Evolutionary conservation across 2,329 filamentous ascomycete genomes (phyloP).

Genomic region (Ceratocystis cubensis): DNA sequence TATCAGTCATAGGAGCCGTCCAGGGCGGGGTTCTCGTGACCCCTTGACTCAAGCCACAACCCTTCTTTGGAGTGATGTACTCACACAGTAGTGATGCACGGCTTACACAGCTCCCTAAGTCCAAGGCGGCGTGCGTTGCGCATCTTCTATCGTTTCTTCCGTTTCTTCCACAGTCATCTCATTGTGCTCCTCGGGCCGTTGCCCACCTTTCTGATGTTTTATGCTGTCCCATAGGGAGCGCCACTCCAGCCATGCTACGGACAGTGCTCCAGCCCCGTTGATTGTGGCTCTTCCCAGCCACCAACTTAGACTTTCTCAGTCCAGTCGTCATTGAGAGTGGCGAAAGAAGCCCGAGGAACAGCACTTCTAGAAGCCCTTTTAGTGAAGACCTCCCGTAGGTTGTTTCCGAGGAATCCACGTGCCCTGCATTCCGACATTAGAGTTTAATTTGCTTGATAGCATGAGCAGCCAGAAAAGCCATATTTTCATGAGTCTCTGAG

Average conservation of each 20-base stretch:
- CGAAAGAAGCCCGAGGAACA: not conserved
- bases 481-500: too few species aligned
- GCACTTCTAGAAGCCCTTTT: not conserved
- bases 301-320: not conserved
- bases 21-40: too few species aligned
- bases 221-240: too few species aligned
- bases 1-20: not conserved
- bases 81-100: too few species aligned
- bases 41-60: too few species aligned
- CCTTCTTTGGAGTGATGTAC: too few species aligned
- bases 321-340: not conserved
- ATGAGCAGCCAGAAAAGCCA: too few species aligned
- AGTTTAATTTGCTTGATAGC: too few species aligned
- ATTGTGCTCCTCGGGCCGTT: not conserved
- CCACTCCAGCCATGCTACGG: not conserved
- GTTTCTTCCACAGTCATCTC: not conserved
- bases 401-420: too few species aligned
- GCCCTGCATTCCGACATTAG: too few species aligned
- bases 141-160: not conserved
- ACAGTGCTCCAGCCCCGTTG: not conserved
- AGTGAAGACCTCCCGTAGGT: not conserved
- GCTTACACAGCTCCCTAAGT: too few species aligned
- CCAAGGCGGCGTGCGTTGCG: too few species aligned
- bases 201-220: not conserved
- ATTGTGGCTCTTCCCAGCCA: conserved; percentile 6